A percentile compares a stretch with the other conserved stretches of the same genome.
phyloP scores from a whole-genome alignment of 208 protist species.

The Leishmania gerbilli region DNA sequence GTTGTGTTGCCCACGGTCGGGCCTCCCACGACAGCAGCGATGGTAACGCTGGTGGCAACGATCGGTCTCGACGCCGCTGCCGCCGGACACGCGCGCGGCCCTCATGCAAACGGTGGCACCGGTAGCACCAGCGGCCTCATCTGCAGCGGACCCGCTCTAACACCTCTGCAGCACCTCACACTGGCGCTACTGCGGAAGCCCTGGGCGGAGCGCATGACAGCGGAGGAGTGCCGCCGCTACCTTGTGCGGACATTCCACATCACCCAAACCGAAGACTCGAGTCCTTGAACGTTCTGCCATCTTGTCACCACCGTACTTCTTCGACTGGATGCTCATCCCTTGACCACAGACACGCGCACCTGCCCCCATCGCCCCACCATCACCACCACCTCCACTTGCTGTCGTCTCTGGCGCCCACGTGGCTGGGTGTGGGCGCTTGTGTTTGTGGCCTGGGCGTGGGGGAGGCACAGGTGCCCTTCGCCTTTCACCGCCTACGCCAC shows the following conservation, averaged over 20 bases:
- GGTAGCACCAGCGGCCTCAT: background rate
- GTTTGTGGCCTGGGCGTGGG: background rate
- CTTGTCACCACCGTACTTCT: background rate
- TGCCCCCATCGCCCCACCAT: background rate
- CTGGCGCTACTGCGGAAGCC: conserved; percentile 47
- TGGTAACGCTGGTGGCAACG: background rate
- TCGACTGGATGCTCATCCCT: background rate
- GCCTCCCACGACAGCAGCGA: background rate
- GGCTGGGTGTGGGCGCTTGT: background rate
- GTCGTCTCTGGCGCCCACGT: background rate
- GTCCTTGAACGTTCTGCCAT: background rate
- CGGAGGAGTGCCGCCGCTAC: conserved; percentile 52
- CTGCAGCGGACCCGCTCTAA: background rate
- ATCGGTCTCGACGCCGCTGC: background rate
- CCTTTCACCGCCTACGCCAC: background rate
- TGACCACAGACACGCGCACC: background rate
- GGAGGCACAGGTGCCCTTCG: background rate
- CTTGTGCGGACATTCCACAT: conserved; percentile 49
- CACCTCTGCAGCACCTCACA: conserved; percentile 55
- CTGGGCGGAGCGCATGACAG: conserved; percentile 60
- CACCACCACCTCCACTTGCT: background rate
- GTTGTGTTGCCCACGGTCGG: conserved; percentile 35
- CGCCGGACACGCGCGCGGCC: background rate
- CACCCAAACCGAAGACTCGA: conserved; percentile 21
- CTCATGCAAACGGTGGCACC: background rate